Evolutionary conservation across 352 stramenopile species (phyloP), one percentile per base, ranked within the genome.

Genomic region (Pelagophyceae sp.): DNA sequence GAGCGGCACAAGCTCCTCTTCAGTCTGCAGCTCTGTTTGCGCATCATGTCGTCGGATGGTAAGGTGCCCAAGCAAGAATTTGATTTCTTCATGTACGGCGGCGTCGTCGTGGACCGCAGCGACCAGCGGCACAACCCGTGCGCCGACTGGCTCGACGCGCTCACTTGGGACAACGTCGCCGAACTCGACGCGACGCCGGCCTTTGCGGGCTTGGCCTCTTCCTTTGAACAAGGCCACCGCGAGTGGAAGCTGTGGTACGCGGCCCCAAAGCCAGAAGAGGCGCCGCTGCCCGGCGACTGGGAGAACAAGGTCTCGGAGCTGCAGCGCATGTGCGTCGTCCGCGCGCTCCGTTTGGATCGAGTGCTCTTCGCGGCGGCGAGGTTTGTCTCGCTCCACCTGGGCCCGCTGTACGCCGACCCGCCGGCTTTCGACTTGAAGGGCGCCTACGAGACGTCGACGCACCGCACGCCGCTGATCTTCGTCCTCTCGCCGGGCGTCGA

Each of bases 1-100:
- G 94, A 98, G 79, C 85, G 90, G 0, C 93, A 98, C 83, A 98
- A 98, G 79, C 83, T 98, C 2, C 83, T 98, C 0, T 97, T 98
- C 72, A 96, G 91, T 35, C 83, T 98, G 23, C 93, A 97, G 77
- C 77, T 88, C 83, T 96, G 90, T 72, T 88, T 96, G 23, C 90
- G 92, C 29, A 93, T 97, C 31, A 83, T 98, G 61, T 86, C 94
- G 79, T 94, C 87, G 61, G 80, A 95, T 15, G 89, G 92, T 72
- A 97, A 97, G 75, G 83, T 98, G 0, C 91, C 92, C 5, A 76
- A 87, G 40, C 88, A 96, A 6, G 94, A 98, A 79, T 97, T 97
- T 77, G 90, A 96, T 61, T 98, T 97, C 78, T 86, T 98, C 32
- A 84, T 96, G 20, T 95, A 95, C 64, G 94, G 94, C 60, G 91